Percentiles rank a stretch among this genome's conserved stretches.
These are phyloP conservation scores for Phytophthora gonapodyides DNA, from an alignment of 352 stramenopile genomes.

Conservation along the genomic window DNA sequence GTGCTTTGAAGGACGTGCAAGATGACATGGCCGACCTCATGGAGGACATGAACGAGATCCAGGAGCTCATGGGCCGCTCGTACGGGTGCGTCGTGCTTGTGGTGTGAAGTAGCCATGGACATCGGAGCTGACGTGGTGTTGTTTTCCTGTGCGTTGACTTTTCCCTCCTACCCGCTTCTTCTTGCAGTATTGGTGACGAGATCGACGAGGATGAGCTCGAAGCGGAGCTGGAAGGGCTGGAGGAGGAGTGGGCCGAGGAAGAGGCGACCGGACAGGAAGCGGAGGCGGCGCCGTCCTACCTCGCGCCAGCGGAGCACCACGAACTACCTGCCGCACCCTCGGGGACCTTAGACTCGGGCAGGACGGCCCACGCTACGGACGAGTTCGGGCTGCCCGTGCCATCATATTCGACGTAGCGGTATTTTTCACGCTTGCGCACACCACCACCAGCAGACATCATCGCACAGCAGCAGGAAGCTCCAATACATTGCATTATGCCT, in stretches of 20 bases:
- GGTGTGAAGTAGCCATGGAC: too few relatives aligned
- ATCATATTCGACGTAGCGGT: slow-evolving; percentile 37
- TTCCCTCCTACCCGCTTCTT: background rate
- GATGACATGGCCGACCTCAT: slow-evolving; percentile 98
- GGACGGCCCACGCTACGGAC: slow-evolving; percentile 48
- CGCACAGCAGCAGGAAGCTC: background rate
- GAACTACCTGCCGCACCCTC: slow-evolving; percentile 66
- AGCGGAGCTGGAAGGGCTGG: slow-evolving; percentile 93
- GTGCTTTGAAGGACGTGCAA: slow-evolving; percentile 82
- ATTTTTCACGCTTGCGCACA: background rate
- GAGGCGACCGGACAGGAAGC: slow-evolving; percentile 38
- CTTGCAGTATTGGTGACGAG: slow-evolving; percentile 88
- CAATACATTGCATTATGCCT: slow-evolving; percentile 1
- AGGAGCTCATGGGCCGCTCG: slow-evolving; percentile 95
- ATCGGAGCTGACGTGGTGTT: too few relatives aligned
- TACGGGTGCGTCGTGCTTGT: slow-evolving; percentile 74
- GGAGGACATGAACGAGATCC: slow-evolving; percentile 98
- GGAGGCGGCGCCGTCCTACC: slow-evolving; percentile 68
- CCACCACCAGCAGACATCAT: background rate
- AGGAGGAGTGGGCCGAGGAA: slow-evolving; percentile 93
- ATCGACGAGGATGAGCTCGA: slow-evolving; percentile 96
- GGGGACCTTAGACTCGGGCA: slow-evolving; percentile 38
- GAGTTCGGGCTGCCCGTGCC: slow-evolving; percentile 77
- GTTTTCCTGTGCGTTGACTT: slow-evolving; percentile 75
- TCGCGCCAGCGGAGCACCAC: slow-evolving; percentile 55